phyloP scores from a whole-genome alignment of 78 protist genomes.

The Dictyostelium firmibasis region DNA sequence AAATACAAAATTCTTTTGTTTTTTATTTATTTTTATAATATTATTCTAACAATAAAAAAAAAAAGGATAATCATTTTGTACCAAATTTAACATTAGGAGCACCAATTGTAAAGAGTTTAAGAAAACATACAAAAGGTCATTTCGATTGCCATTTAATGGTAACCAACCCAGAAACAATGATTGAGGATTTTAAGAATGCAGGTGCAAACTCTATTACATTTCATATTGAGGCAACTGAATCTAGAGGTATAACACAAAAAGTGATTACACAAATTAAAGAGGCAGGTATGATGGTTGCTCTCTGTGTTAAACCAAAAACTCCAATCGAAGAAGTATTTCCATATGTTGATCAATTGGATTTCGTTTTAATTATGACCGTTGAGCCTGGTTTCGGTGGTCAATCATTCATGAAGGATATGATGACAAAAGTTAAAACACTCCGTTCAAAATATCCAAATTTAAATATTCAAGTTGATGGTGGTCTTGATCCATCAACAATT shows the following conservation, averaged over 20 bases:
- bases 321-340: conserved; percentile 37
- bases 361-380: conserved; percentile 98
- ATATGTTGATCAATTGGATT: conserved; percentile 79
- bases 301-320: conserved; percentile 97
- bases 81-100: conserved; percentile 97
- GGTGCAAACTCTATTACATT: conserved; percentile 95
- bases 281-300: conserved; percentile 92
- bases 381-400: conserved; percentile 99
- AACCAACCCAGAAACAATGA: conserved; percentile 93
- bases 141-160: conserved; percentile 99
- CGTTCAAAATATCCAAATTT: conserved; percentile 86
- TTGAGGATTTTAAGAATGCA: conserved; percentile 88
- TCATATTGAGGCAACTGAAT: conserved; percentile 94
- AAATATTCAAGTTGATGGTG: conserved; percentile 99
- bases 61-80: conserved; percentile 94
- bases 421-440: conserved; percentile 92
- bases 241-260: neutral
- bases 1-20: neutral
- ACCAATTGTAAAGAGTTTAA: conserved; percentile 93
- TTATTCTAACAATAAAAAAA: too few relatives aligned
- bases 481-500: conserved; percentile 92
- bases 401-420: conserved; percentile 95
- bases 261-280: conserved; percentile 77
- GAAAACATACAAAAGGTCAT: conserved; percentile 91
- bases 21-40: neutral